Percentiles rank a stretch among this genome's conserved stretches.
Conservation (phyloP, 257 asterid genomes). For the Nicotiana attenuata region DNA sequence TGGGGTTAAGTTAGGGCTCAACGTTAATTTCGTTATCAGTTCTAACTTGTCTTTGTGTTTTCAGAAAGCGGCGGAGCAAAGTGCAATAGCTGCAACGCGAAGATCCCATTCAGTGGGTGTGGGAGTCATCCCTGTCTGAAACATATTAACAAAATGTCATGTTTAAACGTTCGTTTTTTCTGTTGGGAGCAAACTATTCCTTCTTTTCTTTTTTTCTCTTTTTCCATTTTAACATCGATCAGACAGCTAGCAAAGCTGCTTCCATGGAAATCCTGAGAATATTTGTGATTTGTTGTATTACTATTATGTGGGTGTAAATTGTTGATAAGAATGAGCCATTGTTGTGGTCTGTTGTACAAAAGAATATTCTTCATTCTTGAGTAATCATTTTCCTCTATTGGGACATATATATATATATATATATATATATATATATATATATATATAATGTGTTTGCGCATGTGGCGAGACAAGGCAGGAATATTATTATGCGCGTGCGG, state of each 20-base stretch:
- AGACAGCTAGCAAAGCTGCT: neutral
- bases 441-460: too few relatives aligned
- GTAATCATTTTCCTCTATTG: neutral
- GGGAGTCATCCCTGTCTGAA: constrained; percentile 1
- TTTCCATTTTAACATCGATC: neutral
- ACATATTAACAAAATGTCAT: neutral
- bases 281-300: neutral
- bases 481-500: too few relatives aligned
- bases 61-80: neutral
- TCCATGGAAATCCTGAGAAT: neutral
- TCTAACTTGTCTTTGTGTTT: neutral
- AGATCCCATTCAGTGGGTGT: constrained; percentile 4
- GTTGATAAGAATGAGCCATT: neutral
- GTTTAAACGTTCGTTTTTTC: neutral
- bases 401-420: too few relatives aligned
- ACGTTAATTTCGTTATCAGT: neutral
- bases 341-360: neutral
- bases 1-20: too few relatives aligned
- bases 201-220: neutral
- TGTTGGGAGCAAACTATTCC: neutral
- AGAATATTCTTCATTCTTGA: neutral
- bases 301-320: neutral
- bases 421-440: too few relatives aligned
- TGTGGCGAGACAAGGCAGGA: too few relatives aligned
- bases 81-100: neutral